Base-by-base conservation (phyloP, 495 filamentous ascomycete species). In the Penicillium pulvis region DNA sequence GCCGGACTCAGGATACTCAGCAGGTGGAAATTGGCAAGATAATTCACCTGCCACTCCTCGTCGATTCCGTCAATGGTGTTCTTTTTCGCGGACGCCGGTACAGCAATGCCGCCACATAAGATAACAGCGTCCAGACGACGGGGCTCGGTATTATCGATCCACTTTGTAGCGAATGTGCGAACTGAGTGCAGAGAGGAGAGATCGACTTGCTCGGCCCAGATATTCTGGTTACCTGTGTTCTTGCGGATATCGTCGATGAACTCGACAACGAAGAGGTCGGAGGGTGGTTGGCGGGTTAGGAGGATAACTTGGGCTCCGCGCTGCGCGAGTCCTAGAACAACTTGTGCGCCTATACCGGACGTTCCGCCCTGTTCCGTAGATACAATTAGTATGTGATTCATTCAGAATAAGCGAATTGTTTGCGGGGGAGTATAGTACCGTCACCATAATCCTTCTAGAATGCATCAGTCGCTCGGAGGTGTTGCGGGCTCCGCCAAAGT, bases 191-290 rank as follows among this genome's bases (percentile, higher is more conserved):
- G 78, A 12, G 89, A 93, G 26, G 87, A 74, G 42, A 99, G 85
- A 61, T 99, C 93, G 35, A 94, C 91, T 70, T 95, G 89, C 71
- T 99, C 94, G 55, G 95, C 92, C 65, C 93, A 97, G 64, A 99
- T 91, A 55, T 98, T 78, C 19, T 92, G 80, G 78, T 98, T 99
- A 11, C 83, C 81, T n/a, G 91, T 91, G 24, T 81, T 76, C 16
- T 79, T 78, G 46, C 94, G 90, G 6, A 99, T 75, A 71, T 97
- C 94, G 26, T 93, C 86, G 65, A 99, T 90, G 73, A 89, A 94
- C 59, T 98, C 95, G 53, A 89, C 86, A 1, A 97, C 83, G 73
- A 97, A 99, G 24, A 90, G 79, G 71, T 98, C 93, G 31, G 85
- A 83, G 4, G 88, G 83, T 1, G 88, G 75, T 67, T 93, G 86